Evolutionary conservation across 1,284 basidiomycete species (phyloP).

Genomic region (Golubevia sp.): DNA sequence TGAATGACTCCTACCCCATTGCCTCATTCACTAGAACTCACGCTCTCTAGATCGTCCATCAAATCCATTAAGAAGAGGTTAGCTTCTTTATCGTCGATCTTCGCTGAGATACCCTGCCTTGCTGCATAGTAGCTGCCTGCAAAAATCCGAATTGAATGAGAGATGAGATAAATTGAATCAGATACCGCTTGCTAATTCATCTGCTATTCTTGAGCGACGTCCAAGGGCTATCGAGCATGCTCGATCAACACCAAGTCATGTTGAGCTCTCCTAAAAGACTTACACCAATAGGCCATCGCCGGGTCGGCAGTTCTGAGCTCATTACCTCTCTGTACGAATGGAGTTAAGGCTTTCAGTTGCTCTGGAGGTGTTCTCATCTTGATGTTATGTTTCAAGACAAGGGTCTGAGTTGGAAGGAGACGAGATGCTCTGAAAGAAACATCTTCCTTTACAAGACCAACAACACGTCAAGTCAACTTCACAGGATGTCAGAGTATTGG

Average conservation of each 20-base stretch:
- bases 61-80: conserved; percentile 76
- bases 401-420: no score
- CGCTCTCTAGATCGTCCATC: conserved; percentile 77
- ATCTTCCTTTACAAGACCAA: no score
- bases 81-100: conserved; percentile 68
- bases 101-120: conserved; percentile 79
- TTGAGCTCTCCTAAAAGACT: conserved; percentile 49
- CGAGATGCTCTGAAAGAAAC: no score
- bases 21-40: no score
- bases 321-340: conserved; percentile 85
- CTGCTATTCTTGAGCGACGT: background rate
- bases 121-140: conserved; percentile 86
- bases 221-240: background rate
- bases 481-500: background rate
- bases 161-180: background rate
- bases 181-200: background rate
- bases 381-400: no score
- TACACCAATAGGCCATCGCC: conserved; percentile 92
- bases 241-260: background rate
- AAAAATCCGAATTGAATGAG: background rate
- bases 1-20: no score
- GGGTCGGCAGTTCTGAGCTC: conserved; percentile 82
- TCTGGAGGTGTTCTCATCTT: conserved; percentile 31
- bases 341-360: conserved; percentile 67
- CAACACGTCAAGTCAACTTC: no score